Base-by-base conservation (phyloP, 2,329 filamentous ascomycete genomes). In the Exophiala bonariae region DNA sequence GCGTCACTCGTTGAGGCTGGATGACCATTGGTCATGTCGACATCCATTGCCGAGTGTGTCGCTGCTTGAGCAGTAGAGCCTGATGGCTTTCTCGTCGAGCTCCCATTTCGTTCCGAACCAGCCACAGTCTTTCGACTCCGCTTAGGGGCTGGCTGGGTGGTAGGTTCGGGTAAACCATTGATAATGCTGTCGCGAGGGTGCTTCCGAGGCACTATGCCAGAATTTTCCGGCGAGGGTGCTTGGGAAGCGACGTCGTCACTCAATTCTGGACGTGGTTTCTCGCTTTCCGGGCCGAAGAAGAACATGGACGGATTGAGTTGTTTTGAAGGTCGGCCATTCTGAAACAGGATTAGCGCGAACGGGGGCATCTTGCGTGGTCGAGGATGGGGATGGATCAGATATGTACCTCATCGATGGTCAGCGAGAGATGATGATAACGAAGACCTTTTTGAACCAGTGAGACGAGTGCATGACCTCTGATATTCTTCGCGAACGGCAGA, bases 391-490 rank as follows among this genome's bases (percentile, higher is more conserved):
- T 28, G 16, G n/a, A 22, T 23, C 28, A 11, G 10, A 18, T 38
- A 64, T 66, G 44, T 73, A 68, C 74, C 70, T 74, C 69, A 54
- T 75, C 70, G 52, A 77, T 61, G 5, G 51, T 54, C 18, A 56
- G 36, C 11, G 53, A 55, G 37, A 77, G 63, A 53, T 78, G 73
- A 61, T 76, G 63, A 61, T 77, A 77, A 51, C 75, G 71, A 35
- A 86, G 67, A 44, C 82, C 82, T 61, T 84, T 81, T 60, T 85
- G 82, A 26, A 85, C 77, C 43, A 86, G 70, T 35, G 76, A 73
- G 36, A 85, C 72, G 49, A 86, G 70, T 30, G 80, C 77, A 61
- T 81, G 77, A 28, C 77, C 74, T 59, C 74, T 75, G 59, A 85
- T 78, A 58, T 76, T 73, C 37, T 71, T 73, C 48, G 81, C 80